Evolutionary conservation across 1,284 basidiomycete genomes (phyloP), one percentile per base, ranked within the genome.

Genomic region (Apiotrichum porosum): DNA sequence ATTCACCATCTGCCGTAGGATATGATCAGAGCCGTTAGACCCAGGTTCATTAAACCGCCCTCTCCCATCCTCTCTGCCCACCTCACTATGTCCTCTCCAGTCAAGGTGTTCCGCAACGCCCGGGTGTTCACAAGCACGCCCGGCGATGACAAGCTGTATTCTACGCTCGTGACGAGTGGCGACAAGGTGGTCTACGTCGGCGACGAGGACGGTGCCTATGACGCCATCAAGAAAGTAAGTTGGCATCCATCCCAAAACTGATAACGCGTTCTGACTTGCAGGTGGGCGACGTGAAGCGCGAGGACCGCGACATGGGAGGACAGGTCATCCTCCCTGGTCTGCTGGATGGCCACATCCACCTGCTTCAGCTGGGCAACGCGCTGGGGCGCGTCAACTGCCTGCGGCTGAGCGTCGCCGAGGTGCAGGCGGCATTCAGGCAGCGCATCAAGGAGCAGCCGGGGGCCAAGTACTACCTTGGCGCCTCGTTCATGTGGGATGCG

Each of bases 331-430:
- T 64, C 3, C 62, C 65, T 6, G 65, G 61, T 3, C 44, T 66
- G 35, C 54, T 63, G 30, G 65, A 65, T 31, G 61, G 56, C 1
- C 65, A 66, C 44, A 52, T 61, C 18, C 65, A 66, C 42, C 52
- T 61, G 3, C 49, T 56, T 21, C 56, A 60, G 55, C 37, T 61
- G 14, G 65, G 65, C 12, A 34, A 47, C 12, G 52, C 51, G 14
- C 42, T 63, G 10, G 42, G 47, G 22, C 54, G 56, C 17, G 43
- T 53, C 26, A 15, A 33, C 17, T 52, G 46, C 30, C 31, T 55
- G 18, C 36, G 37, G 4, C 28, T 47, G 18, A 40, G 51, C 12
- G 44, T 52, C 8, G 31, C 30, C 2, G 40, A 60, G 30, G 45
- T 66, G 14, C 57, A 62, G 23, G 35, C 47, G 1, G 43, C 49